These are phyloP conservation scores for Cyberlindnera misumaiensis DNA, from an alignment of 805 yeast genomes.

Conservation along the genomic window DNA sequence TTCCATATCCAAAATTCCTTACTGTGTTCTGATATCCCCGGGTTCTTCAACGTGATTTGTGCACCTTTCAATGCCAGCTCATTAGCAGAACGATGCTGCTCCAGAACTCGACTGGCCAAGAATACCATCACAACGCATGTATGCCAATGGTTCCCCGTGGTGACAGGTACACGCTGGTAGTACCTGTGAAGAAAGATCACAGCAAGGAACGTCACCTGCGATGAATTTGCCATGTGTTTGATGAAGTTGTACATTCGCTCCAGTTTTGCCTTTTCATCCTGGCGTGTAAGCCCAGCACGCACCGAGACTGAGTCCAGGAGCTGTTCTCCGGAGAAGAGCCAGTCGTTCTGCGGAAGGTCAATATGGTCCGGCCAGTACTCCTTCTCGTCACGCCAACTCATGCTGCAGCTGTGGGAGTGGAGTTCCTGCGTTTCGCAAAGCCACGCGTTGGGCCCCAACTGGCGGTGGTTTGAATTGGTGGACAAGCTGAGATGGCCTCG, in stretches of 20 bases:
- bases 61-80: constrained; percentile 4
- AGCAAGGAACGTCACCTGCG: constrained; percentile 3
- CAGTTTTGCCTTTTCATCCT: constrained; percentile 1
- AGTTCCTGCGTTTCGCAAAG: too few species aligned
- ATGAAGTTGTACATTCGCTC: constrained; percentile 2
- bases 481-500: too few species aligned
- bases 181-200: constrained; percentile 16
- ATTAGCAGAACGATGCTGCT: constrained; percentile 9
- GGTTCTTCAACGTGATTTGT: constrained; percentile 1
- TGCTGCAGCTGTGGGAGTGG: too few species aligned
- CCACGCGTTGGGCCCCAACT: too few species aligned
- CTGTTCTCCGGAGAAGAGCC: constrained; percentile 16
- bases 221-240: not conserved
- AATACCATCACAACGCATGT: constrained; percentile 8
- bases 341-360: constrained; percentile 12
- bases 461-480: too few species aligned
- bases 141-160: constrained; percentile 1
- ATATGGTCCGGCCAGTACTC: constrained; percentile 17
- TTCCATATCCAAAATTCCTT: constrained; percentile 12
- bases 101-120: constrained; percentile 17
- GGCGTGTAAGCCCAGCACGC: not conserved
- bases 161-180: constrained; percentile 11
- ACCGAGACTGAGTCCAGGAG: constrained; percentile 5
- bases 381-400: constrained; percentile 1
- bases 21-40: not conserved